Evolutionary conservation across 1,284 basidiomycete genomes (phyloP).

Genomic region (Xerocomus nothofagi): DNA sequence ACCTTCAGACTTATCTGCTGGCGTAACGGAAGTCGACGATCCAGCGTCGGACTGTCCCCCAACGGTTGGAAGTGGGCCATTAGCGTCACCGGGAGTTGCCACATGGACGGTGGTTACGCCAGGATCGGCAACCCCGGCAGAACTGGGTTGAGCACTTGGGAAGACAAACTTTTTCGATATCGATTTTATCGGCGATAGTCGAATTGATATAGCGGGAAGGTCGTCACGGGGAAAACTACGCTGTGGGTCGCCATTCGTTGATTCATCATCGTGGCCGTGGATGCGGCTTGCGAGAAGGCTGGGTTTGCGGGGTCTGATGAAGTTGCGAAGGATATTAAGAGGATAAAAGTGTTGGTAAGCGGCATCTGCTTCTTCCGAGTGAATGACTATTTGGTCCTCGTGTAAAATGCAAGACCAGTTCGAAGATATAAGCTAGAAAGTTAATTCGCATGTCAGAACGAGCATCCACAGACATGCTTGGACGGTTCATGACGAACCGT

Average conservation of each 20-base stretch:
- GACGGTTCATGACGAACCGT: conserved; percentile 8
- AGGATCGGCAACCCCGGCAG: background rate
- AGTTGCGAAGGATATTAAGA: conserved; percentile 28
- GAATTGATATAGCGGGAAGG: conserved; percentile 29
- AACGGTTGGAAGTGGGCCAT: background rate
- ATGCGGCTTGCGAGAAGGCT: conserved; percentile 19
- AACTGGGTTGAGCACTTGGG: conserved; percentile 13
- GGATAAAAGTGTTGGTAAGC: conserved; percentile 37
- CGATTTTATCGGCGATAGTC: conserved; percentile 29
- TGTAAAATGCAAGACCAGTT: conserved; percentile 75
- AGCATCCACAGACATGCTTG: background rate
- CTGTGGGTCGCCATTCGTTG: conserved; percentile 3
- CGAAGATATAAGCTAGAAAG: conserved; percentile 51
- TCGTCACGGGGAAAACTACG: conserved; percentile 18
- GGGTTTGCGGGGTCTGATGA: conserved; percentile 24
- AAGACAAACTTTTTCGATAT: conserved; percentile 39
- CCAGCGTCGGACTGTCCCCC: conserved; percentile 8
- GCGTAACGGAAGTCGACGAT: background rate
- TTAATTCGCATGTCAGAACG: conserved; percentile 7
- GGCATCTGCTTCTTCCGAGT: conserved; percentile 50
- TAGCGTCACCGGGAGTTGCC: background rate
- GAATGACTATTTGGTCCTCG: conserved; percentile 63
- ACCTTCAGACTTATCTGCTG: background rate
- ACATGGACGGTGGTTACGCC: background rate
- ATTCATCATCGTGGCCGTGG: conserved; percentile 8